phyloP scores from a whole-genome alignment of 345 rosid species.

The Eucalyptus marginata region DNA sequence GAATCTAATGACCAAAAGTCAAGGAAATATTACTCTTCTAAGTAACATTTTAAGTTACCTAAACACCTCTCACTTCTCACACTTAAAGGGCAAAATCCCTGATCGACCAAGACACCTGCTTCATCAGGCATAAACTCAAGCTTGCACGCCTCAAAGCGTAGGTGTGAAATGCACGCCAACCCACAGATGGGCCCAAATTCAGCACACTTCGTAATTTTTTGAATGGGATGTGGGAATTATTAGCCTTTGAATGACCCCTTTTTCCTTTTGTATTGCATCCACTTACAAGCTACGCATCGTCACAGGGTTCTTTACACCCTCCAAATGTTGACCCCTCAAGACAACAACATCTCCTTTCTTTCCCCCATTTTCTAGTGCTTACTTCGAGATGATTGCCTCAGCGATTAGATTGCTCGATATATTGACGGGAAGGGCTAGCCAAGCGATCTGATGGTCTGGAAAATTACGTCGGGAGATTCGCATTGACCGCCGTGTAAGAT shows the following conservation, averaged over 20 bases:
- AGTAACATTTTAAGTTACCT: not conserved
- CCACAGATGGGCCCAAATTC: not conserved
- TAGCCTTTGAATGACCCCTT: not conserved
- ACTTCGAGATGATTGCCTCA: not conserved
- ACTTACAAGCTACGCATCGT: constrained; percentile 48
- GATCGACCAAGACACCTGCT: not conserved
- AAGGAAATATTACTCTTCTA: not conserved
- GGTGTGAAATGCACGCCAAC: not conserved
- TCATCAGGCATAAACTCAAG: not conserved
- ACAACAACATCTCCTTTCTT: not conserved
- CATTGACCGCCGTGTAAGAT: not conserved
- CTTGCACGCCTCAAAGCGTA: constrained; percentile 44
- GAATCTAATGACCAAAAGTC: not conserved
- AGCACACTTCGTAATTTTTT: not conserved
- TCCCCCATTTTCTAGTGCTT: not conserved
- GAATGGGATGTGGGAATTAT: not conserved
- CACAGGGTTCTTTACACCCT: not conserved
- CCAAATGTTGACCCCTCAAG: not conserved
- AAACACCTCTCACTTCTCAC: not conserved
- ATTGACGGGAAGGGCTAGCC: not conserved
- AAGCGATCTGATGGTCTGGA: not conserved
- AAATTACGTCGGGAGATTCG: not conserved
- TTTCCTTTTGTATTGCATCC: not conserved
- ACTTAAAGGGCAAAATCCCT: not conserved
- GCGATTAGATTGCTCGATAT: not conserved